Percentiles rank a stretch among this genome's conserved stretches.
phyloP scores from a whole-genome alignment of 495 filamentous ascomycete genomes.

The Neurospora pannonica region DNA sequence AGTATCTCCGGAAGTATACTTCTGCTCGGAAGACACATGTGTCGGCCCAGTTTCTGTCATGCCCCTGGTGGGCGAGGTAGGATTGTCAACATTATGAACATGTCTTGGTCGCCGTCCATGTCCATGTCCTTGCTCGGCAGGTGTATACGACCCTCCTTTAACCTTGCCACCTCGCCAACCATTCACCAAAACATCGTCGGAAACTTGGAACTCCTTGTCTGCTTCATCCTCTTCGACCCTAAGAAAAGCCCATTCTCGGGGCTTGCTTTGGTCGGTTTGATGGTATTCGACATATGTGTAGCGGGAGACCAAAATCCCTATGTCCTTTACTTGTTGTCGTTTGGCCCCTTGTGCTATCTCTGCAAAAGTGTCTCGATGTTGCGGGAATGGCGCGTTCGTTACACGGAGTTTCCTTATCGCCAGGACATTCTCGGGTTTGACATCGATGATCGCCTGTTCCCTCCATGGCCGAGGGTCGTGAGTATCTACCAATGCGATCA shows the following conservation, averaged over 20 bases:
- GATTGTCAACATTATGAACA: constrained; percentile 7
- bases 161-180: constrained; percentile 31
- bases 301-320: constrained; percentile 30
- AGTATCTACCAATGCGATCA: constrained; percentile 37
- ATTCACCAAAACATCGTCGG: constrained; percentile 14
- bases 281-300: constrained; percentile 21
- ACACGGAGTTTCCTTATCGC: constrained; percentile 33
- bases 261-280: constrained; percentile 3
- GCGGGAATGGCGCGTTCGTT: constrained; percentile 44
- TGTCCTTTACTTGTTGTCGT: constrained; percentile 12
- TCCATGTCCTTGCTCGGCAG: background rate
- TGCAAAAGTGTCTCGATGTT: constrained; percentile 13
- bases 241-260: constrained; percentile 24
- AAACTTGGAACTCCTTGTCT: background rate
- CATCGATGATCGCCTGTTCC: constrained; percentile 36
- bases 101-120: background rate
- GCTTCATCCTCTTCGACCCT: constrained; percentile 18
- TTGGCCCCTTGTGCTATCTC: background rate
- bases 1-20: constrained; percentile 59
- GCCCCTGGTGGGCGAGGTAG: too few relatives aligned
- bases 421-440: constrained; percentile 26
- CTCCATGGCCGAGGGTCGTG: constrained; percentile 28
- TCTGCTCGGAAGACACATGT: constrained; percentile 16
- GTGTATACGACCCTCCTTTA: constrained; percentile 26
- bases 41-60: background rate